Conservation (phyloP, 805 yeast species). For the Starmerella stellata region DNA sequence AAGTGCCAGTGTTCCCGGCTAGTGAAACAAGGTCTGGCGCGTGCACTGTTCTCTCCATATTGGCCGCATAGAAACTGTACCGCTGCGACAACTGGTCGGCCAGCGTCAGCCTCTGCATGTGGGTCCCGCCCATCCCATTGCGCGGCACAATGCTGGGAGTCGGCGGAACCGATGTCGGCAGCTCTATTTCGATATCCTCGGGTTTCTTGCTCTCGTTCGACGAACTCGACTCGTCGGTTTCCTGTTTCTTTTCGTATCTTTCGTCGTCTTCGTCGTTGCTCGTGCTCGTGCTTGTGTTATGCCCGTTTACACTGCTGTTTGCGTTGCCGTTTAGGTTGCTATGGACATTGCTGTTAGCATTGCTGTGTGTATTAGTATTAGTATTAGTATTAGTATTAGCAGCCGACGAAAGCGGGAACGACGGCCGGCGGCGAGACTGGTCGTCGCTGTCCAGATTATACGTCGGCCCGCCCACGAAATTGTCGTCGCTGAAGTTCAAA, state of each 20-base stretch:
- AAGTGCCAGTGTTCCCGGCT: conserved; percentile 38
- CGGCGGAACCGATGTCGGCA: not conserved
- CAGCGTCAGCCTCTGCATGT: not conserved
- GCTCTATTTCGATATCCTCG: not conserved
- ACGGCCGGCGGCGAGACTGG: not conserved
- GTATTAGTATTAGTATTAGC: no score
- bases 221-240: not conserved
- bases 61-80: conserved; percentile 67
- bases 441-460: not conserved
- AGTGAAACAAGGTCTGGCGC: conserved; percentile 72
- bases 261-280: not conserved
- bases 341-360: no score
- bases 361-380: no score
- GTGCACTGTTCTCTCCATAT: conserved; percentile 71
- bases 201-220: not conserved
- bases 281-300: no score
- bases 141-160: conserved; percentile 2
- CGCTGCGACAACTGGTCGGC: conserved; percentile 43
- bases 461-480: conserved; percentile 1
- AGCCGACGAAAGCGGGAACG: not conserved
- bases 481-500: conserved; percentile 14
- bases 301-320: no score
- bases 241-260: not conserved
- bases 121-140: not conserved
- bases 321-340: no score